A percentile compares a stretch with the other conserved stretches of the same genome.
Evolutionary conservation across 1,284 basidiomycete genomes (phyloP).

Genomic region (Austroboletus novae-zelandiae): DNA sequence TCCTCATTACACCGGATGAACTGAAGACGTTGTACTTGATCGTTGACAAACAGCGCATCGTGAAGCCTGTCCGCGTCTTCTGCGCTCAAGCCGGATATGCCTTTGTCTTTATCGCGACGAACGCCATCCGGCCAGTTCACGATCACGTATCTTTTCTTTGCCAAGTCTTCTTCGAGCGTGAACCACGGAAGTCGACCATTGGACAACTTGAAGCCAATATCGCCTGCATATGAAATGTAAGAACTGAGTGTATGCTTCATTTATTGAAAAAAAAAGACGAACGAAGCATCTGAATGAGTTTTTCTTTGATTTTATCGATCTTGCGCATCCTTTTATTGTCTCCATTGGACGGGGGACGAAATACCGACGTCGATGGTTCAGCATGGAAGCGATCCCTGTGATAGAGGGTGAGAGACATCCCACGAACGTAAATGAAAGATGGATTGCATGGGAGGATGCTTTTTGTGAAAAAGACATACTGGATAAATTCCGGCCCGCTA

Average conservation of each 20-base stretch:
- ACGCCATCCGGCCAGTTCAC: conserved; percentile 5
- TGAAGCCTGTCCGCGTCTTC: conserved; percentile 1
- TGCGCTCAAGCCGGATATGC: not conserved
- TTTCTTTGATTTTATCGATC: not conserved
- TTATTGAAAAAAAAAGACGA: not conserved
- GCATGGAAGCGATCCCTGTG: not conserved
- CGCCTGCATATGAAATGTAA: not conserved
- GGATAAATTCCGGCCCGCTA: not conserved
- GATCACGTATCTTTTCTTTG: conserved; percentile 1
- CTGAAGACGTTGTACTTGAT: not conserved
- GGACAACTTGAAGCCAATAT: not conserved
- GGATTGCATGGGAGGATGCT: not conserved
- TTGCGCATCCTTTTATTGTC: not conserved
- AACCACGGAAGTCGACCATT: conserved; percentile 9
- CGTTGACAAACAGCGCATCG: not conserved
- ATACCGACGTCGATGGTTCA: not conserved
- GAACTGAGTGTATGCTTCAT: too few species aligned
- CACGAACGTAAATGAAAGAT: too few species aligned
- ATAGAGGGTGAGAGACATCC: too few species aligned
- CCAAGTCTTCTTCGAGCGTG: conserved; percentile 4
- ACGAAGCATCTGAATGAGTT: conserved; percentile 10
- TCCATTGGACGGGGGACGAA: not conserved
- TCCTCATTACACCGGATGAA: not conserved
- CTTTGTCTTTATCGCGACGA: not conserved
- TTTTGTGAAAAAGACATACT: not conserved